Base-by-base conservation (phyloP, 176 grass and related monocot species). In the Microstegium vimineum region DNA sequence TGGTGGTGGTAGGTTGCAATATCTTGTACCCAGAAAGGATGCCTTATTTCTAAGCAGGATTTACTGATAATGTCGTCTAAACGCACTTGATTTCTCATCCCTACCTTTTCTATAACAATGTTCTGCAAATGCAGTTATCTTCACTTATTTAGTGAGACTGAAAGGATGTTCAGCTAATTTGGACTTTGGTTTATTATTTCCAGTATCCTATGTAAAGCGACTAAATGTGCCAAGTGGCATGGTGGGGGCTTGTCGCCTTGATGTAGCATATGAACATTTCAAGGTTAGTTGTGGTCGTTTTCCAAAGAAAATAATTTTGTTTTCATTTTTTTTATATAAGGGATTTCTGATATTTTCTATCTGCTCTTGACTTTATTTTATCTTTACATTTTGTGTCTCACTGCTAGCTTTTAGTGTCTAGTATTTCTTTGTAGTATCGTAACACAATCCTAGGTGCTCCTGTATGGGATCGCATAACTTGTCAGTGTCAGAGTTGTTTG, bases 211-310 rank as follows among this genome's bases (percentile, higher is more conserved):
- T 84, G 95, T 98, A 30, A 98, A 98, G 79, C 71, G 81, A 56
- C 86, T 98, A 63, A 95, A 98, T 87, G 88, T 93, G 78, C 92
- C 90, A 79, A 85, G 90, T 82, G 95, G 92, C 28, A 93, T 94
- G 90, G 92, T 98, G 81, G 95, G 95, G 79, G 90, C 95, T 88
- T 98, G 95, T 86, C 88, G 90, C 66, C 95, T 98, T 84, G 95
- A 98, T 89, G 86, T 98, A 63, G 95, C 95, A 63, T 94, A 90
- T 60, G 90, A 93, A 71, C 90, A 98, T 93, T 94, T 95, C 84
- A 95, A 92, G 88, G 95, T 98, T 93, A 64, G 74, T 42, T 74
- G 59, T 82, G 84, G 17, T 45, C 22, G n/a, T 30, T 62, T 77
- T 68, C 23, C 52, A 43, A 81, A 57, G 69, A 64, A 38, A 79